These are phyloP conservation scores for Rosa lucieae DNA, from an alignment of 306 rosid genomes.

Conservation along the genomic window DNA sequence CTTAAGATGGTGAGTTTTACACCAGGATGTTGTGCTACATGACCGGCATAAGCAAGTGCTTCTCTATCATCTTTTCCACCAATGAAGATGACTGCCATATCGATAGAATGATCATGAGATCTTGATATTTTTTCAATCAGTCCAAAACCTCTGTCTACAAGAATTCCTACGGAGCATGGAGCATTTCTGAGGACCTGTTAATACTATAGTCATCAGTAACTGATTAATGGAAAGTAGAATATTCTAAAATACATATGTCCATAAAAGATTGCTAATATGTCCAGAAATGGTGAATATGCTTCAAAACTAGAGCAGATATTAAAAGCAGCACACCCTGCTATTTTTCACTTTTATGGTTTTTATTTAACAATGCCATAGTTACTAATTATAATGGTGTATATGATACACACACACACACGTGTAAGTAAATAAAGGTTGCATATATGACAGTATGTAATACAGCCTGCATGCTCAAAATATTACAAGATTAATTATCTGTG, in stretches of 20 bases:
- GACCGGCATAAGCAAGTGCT: constrained; percentile 69
- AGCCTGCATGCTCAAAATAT: too few relatives aligned
- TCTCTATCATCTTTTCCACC: constrained; percentile 93
- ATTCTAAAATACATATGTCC: background rate
- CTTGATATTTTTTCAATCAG: constrained; percentile 50
- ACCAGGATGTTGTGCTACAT: constrained; percentile 70
- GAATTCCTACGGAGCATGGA: constrained; percentile 87
- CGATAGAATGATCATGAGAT: constrained; percentile 30
- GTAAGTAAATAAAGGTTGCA: too few relatives aligned
- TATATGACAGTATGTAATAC: too few relatives aligned
- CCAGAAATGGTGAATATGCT: too few relatives aligned
- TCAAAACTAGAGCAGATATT: too few relatives aligned
- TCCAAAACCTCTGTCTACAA: constrained; percentile 93
- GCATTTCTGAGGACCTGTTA: constrained; percentile 68
- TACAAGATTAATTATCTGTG: too few relatives aligned
- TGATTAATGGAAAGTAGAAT: background rate
- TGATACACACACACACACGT: too few relatives aligned
- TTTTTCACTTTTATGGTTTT: too few relatives aligned
- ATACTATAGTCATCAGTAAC: constrained; percentile 4
- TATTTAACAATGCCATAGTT: too few relatives aligned
- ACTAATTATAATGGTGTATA: too few relatives aligned
- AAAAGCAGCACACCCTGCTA: too few relatives aligned
- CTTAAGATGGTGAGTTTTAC: constrained; percentile 77
- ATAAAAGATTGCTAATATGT: too few relatives aligned
- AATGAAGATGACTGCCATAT: constrained; percentile 76